Percentiles rank a stretch among this genome's conserved stretches.
Evolutionary conservation across 176 grass and related monocot genomes (phyloP).

Genomic region (Triticum aestivum): DNA sequence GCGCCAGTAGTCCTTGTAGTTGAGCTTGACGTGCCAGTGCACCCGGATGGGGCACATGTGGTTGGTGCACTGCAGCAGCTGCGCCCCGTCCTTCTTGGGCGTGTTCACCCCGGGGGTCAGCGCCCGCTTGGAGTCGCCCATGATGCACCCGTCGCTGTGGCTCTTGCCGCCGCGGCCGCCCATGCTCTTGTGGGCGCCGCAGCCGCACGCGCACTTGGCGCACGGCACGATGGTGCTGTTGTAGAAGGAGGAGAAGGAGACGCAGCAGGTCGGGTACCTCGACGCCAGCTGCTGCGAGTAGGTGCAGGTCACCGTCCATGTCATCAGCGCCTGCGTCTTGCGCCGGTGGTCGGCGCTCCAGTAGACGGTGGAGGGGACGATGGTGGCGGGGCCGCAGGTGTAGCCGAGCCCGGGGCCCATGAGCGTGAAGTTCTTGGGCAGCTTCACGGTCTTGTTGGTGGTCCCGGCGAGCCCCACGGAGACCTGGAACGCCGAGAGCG

Average conservation of each 20-base stretch:
- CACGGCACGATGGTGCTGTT: conserved; percentile 85
- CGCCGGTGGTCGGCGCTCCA: conserved; percentile 60
- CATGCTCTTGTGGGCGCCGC: conserved; percentile 32
- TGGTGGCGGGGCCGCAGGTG: conserved; percentile 66
- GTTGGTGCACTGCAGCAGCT: conserved; percentile 74
- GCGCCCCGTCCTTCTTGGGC: conserved; percentile 60
- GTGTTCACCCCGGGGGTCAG: conserved; percentile 64
- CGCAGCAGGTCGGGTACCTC: conserved; percentile 71
- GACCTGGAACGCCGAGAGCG: conserved; percentile 79
- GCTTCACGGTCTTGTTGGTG: conserved; percentile 90
- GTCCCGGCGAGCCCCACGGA: conserved; percentile 81
- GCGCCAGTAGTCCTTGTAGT: conserved; percentile 98
- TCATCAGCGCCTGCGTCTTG: conserved; percentile 91
- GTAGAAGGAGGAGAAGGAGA: conserved; percentile 96
- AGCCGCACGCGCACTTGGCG: conserved; percentile 73
- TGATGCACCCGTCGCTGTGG: conserved; percentile 39
- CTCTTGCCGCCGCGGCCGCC: conserved; percentile 26
- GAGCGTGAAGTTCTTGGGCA: conserved; percentile 84
- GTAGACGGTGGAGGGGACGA: conserved; percentile 76
- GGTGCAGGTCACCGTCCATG: conserved; percentile 83
- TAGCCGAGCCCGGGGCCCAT: conserved; percentile 66
- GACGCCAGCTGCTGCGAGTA: conserved; percentile 80
- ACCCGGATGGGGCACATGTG: conserved; percentile 92
- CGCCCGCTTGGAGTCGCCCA: conserved; percentile 55
- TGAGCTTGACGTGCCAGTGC: conserved; percentile 97